Conservation (phyloP, 2,329 filamentous ascomycete species). For the Ciborinia camelliae region DNA sequence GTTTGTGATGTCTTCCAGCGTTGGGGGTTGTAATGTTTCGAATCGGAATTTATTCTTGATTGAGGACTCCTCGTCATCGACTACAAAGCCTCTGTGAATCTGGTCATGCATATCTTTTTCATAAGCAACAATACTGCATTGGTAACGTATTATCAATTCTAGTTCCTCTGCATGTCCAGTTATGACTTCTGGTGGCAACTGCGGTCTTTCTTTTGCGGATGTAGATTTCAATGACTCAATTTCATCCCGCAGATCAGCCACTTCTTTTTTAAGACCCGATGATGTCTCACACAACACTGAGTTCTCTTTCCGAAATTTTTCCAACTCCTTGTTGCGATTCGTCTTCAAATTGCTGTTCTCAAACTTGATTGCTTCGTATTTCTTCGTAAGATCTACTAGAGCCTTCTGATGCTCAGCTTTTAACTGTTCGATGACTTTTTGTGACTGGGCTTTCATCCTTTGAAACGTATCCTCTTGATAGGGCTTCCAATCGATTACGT, state of each 20-base stretch:
- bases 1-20: background rate
- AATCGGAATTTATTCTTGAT: background rate
- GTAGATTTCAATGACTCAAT: too few relatives aligned
- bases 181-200: too few relatives aligned
- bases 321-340: slow-evolving; percentile 4
- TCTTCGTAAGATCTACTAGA: background rate
- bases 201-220: too few relatives aligned
- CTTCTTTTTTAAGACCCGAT: background rate
- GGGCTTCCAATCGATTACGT: background rate
- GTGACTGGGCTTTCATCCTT: background rate
- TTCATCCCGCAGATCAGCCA: background rate
- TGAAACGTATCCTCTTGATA: background rate
- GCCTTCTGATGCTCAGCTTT: background rate
- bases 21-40: background rate
- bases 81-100: too few relatives aligned
- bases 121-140: too few relatives aligned
- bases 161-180: too few relatives aligned
- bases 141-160: too few relatives aligned
- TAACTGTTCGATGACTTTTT: background rate
- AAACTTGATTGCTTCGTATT: slow-evolving; percentile 4
- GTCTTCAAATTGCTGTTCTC: slow-evolving; percentile 4
- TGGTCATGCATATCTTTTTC: too few relatives aligned
- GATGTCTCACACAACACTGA: background rate
- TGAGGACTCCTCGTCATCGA: background rate
- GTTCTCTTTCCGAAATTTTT: background rate